A percentile compares a stretch with the other conserved stretches of the same genome.
phyloP scores from a whole-genome alignment of 768 basidiomycete genomes.

The Phanerochaete carnosa region DNA sequence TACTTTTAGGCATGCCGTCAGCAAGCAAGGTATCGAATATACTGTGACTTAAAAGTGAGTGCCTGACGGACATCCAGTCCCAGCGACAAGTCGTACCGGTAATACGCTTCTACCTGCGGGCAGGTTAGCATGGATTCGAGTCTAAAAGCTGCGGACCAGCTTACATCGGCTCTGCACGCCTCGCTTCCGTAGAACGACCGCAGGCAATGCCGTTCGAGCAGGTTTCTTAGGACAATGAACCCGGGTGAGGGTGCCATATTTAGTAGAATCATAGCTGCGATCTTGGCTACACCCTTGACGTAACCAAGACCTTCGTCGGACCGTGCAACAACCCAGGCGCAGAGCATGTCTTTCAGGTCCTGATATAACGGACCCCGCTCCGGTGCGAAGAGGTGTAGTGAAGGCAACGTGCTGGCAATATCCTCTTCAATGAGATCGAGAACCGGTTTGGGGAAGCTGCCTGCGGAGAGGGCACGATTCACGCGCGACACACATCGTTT shows the following conservation, averaged over 20 bases:
- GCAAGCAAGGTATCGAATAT: conserved; percentile 92
- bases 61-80: neutral
- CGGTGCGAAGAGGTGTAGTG: conserved; percentile 76
- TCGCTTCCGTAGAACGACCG: conserved; percentile 81
- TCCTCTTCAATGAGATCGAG: conserved; percentile 71
- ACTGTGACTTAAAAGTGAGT: conserved; percentile 34
- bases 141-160: conserved; percentile 24
- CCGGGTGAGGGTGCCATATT: conserved; percentile 75
- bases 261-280: conserved; percentile 84
- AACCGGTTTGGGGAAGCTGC: conserved; percentile 62
- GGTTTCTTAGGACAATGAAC: conserved; percentile 81
- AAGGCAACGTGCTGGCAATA: conserved; percentile 67
- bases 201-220: conserved; percentile 81
- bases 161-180: conserved; percentile 72
- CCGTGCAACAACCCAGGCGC: conserved; percentile 85
- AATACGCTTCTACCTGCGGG: conserved; percentile 82
- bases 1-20: conserved; percentile 92
- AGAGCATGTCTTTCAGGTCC: conserved; percentile 80
- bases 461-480: conserved; percentile 61
- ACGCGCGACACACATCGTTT: conserved; percentile 71
- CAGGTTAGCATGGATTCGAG: conserved; percentile 14
- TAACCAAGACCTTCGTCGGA: conserved; percentile 83
- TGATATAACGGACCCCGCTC: conserved; percentile 75
- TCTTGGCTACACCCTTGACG: conserved; percentile 59
- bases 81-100: conserved; percentile 50